phyloP scores from a whole-genome alignment of 2,329 filamentous ascomycete genomes.

The Microsporum ferrugineum region DNA sequence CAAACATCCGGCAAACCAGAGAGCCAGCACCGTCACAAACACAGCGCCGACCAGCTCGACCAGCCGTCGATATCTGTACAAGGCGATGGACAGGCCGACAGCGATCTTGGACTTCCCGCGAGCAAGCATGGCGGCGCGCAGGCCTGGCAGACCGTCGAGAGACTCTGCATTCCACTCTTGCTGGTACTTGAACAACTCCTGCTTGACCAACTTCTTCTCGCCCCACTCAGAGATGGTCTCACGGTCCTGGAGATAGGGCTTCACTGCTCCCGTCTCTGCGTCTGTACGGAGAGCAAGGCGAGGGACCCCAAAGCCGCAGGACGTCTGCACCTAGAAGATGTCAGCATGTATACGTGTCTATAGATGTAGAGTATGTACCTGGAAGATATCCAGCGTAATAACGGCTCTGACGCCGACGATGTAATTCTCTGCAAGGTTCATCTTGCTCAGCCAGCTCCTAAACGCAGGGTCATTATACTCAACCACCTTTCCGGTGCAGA shows the following conservation, averaged over 20 bases:
- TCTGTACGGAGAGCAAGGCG: constrained; percentile 36
- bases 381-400: constrained; percentile 50
- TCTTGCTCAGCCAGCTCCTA: constrained; percentile 30
- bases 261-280: constrained; percentile 16
- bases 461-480: constrained; percentile 49
- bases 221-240: constrained; percentile 46
- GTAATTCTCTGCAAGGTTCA: constrained; percentile 32
- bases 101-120: constrained; percentile 39
- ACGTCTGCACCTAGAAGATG: constrained; percentile 46
- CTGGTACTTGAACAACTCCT: constrained; percentile 46
- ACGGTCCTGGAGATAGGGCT: constrained; percentile 40
- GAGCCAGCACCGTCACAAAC: constrained; percentile 15
- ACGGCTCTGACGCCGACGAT: constrained; percentile 47
- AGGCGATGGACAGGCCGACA: constrained; percentile 26
- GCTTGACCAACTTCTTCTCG: constrained; percentile 38
- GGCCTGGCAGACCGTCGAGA: constrained; percentile 49
- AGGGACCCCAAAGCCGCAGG: constrained; percentile 56
- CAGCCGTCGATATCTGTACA: constrained; percentile 14
- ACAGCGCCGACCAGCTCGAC: constrained; percentile 17
- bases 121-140: constrained; percentile 43
- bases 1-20: constrained; percentile 11
- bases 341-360: neutral
- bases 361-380: constrained; percentile 29
- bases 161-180: constrained; percentile 44
- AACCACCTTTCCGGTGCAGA: constrained; percentile 48